A percentile compares a stretch with the other conserved stretches of the same genome.
These are phyloP conservation scores for Cyanodermella asteris DNA, from an alignment of 2,329 filamentous ascomycete genomes.

Conservation along the genomic window DNA sequence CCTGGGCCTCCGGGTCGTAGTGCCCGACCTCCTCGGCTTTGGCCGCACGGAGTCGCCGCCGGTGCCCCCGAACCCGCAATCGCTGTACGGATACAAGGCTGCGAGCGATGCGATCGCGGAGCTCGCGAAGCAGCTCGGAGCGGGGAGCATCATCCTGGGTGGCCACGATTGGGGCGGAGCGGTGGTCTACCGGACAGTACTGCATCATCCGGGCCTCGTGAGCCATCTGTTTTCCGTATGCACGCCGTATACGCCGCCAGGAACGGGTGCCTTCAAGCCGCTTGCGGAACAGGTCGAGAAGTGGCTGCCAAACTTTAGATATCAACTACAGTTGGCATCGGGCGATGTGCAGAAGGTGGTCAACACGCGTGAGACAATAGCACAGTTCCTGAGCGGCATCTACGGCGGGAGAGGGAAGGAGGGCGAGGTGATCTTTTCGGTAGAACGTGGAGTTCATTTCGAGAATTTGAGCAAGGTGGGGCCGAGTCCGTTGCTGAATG, in stretches of 20 bases:
- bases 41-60: constrained; percentile 43
- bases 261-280: constrained; percentile 27
- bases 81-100: constrained; percentile 48
- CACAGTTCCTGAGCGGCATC: constrained; percentile 46
- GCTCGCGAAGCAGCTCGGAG: constrained; percentile 37
- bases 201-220: constrained; percentile 52
- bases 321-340: constrained; percentile 62
- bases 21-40: constrained; percentile 73
- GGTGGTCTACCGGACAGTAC: constrained; percentile 51
- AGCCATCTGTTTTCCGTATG: constrained; percentile 59
- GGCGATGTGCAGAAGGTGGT: constrained; percentile 40
- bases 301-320: constrained; percentile 48
- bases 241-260: constrained; percentile 48
- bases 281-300: constrained; percentile 36
- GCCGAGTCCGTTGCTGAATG: constrained; percentile 35
- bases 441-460: constrained; percentile 39
- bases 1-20: constrained; percentile 57
- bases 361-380: constrained; percentile 37
- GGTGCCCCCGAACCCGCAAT: constrained; percentile 26
- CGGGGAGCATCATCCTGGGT: constrained; percentile 49
- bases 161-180: constrained; percentile 85
- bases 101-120: constrained; percentile 54
- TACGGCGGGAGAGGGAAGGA: constrained; percentile 43
- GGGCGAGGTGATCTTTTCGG: constrained; percentile 35
- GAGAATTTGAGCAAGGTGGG: constrained; percentile 38